A percentile compares a stretch with the other conserved stretches of the same genome.
phyloP scores from a whole-genome alignment of 768 basidiomycete species.

The Kwoniella pini region DNA sequence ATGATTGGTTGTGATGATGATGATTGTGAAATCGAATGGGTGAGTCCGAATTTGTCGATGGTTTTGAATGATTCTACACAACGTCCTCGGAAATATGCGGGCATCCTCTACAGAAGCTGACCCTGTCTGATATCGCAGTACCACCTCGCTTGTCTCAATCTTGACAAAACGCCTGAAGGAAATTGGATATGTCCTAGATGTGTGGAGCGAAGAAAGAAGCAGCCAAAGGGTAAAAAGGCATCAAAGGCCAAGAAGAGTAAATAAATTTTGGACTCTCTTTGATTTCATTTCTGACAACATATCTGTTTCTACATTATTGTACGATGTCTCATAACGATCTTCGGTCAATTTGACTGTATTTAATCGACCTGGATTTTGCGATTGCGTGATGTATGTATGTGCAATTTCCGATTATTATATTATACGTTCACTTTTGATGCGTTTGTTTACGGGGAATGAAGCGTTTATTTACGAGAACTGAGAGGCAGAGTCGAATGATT shows the following conservation, averaged over 20 bases:
- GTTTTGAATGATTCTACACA: no score
- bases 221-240: slow-evolving; percentile 31
- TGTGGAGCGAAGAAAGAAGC: slow-evolving; percentile 38
- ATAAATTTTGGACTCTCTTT: background rate
- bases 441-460: no score
- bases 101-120: background rate
- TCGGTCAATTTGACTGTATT: background rate
- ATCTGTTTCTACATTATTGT: no score
- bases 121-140: slow-evolving; percentile 28
- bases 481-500: no score
- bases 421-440: no score
- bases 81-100: no score
- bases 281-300: no score
- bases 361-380: background rate
- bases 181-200: slow-evolving; percentile 48
- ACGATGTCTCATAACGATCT: no score
- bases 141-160: slow-evolving; percentile 44
- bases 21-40: slow-evolving; percentile 56
- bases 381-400: background rate
- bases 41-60: slow-evolving; percentile 42
- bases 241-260: slow-evolving; percentile 20
- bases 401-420: no score
- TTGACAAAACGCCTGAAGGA: slow-evolving; percentile 39
- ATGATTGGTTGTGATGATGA: slow-evolving; percentile 56
- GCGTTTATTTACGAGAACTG: no score